Base-by-base conservation (phyloP, 2,329 filamentous ascomycete genomes). In the Chrysoporthe puriensis region DNA sequence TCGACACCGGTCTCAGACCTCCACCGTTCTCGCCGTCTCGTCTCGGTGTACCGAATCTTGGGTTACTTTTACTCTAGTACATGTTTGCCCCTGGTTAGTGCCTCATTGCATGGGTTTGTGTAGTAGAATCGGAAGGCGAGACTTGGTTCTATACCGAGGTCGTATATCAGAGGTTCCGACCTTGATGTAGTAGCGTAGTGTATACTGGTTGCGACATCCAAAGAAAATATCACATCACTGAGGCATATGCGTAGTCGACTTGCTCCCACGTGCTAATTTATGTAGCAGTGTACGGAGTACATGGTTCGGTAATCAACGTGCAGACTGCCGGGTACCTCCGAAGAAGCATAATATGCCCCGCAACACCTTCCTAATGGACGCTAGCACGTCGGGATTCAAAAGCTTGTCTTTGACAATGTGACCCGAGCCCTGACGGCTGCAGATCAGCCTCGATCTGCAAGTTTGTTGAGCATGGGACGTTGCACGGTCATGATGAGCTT, bases 321-420 rank as follows among this genome's bases (percentile, higher is more conserved):
- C 34, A 58, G 16, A 42, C 18, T 40, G 56, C 34, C 16, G 18
- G 46, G 46, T 11, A 50, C 14, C 14, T 21, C 46, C 14, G n/a
- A 21, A 21, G 18, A 34, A n/a, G 7, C 3, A 21, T 9, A 42
- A 2, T 42, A 58, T 7, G 18, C 9, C 18, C 11, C 34, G 18
- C 7, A 21, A 21, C 8, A 58, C 56, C 56, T 58, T 58, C 56
- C 36, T 21, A 18, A n/a, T 42, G 16, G 36, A 9, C 9, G 1
- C 16, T 58, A 40, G 56, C 34, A 58, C 9, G 7, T 58, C 56
- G 36, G 56, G 50, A 9, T 58, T 42, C 56, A 58, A 42, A 58
- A 18, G 56, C 56, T 58, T 40, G 34, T 42, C 36, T 21, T n/a
- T n/a, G 34, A 58, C 1, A 58, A 21, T 58, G 56, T 36, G 16